Percentiles rank a stretch among this genome's conserved stretches.
Conservation (phyloP, 768 basidiomycete species). For the Boletus huronensis region DNA sequence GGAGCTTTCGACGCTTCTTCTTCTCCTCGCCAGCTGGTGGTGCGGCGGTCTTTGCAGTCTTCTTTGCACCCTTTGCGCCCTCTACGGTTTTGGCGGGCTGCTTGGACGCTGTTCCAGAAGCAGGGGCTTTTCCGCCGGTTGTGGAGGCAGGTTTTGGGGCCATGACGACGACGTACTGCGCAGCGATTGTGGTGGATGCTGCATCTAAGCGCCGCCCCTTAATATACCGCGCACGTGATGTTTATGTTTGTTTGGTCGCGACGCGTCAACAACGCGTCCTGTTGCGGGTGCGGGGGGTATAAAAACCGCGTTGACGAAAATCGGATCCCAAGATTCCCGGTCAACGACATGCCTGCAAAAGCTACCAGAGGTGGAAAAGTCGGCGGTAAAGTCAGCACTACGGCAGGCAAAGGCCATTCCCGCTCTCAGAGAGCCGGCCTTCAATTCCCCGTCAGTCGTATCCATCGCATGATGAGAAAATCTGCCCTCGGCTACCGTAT, state of each 20-base stretch:
- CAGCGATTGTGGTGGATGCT: neutral
- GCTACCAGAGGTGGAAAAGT: constrained; percentile 32
- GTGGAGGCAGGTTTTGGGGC: constrained; percentile 67
- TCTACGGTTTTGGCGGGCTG: constrained; percentile 55
- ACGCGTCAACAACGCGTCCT: constrained; percentile 41
- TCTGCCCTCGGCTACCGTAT: constrained; percentile 87
- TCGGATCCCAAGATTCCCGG: neutral
- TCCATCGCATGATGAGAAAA: constrained; percentile 83
- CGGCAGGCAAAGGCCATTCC: constrained; percentile 50
- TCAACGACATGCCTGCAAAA: constrained; percentile 28
- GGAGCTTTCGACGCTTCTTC: constrained; percentile 82
- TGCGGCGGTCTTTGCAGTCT: constrained; percentile 55
- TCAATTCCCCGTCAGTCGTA: constrained; percentile 88
- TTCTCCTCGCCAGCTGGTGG: constrained; percentile 67
- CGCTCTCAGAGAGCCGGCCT: constrained; percentile 76
- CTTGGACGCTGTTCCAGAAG: constrained; percentile 55
- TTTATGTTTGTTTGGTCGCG: constrained; percentile 29
- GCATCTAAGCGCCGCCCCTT: constrained; percentile 28
- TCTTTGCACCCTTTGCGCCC: constrained; percentile 75
- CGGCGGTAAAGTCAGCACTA: constrained; percentile 49
- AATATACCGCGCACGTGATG: constrained; percentile 33
- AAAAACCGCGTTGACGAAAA: constrained; percentile 12
- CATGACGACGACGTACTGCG: constrained; percentile 30
- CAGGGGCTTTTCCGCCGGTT: constrained; percentile 64
- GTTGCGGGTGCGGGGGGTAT: constrained; percentile 24